Base-by-base conservation (phyloP, 164 flowering plant species). In the Vitis cinerea region DNA sequence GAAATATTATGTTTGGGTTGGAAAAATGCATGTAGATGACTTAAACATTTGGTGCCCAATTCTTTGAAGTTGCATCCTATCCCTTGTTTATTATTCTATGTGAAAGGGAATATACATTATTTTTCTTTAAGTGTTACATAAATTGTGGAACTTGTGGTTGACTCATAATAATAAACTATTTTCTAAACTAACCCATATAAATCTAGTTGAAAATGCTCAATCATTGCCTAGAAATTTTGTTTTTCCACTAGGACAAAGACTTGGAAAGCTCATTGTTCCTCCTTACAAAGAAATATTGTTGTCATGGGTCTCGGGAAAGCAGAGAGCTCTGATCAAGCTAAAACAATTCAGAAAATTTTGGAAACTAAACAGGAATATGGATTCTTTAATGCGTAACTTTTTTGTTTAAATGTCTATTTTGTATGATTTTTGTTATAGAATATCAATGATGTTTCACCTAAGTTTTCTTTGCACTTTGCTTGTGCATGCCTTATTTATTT, bases 321-420 rank as follows among this genome's bases (percentile, higher is more conserved):
- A 55, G 53, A n/a, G 27, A 17, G 49, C 54, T 23, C 54, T n/a
- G 74, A 75, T 56, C 75, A 50, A 54, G 17, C 30, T 7, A 50
- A 48, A 9, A 71, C 58, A 17, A 52, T 75, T 63, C 69, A 75
- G n/a, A 69, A 75, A 23, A 73, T 80, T 11, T 16, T 66, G 16
- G 61, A 74, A 65, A 79, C 81, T 50, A 8, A 71, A 16, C 68
- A 79, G 44, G 78, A 77, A 60, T 80, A 58, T 14, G 83, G 83
- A 2, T 17, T 48, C 12, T 12, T 58, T 29, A 9, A 4, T 2
- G 12, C 23, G 23, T 47, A 47, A 44, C 11, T 69, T 50, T 16
- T 16, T 4, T 52, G 16, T 29, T 29, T 17, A 30, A 30, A 3
- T 19, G 9, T 8, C 10, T 29, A 23, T 23, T 23, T 1, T 1